Conservation (phyloP, 2,329 filamentous ascomycete species). For the Cytospora mali region DNA sequence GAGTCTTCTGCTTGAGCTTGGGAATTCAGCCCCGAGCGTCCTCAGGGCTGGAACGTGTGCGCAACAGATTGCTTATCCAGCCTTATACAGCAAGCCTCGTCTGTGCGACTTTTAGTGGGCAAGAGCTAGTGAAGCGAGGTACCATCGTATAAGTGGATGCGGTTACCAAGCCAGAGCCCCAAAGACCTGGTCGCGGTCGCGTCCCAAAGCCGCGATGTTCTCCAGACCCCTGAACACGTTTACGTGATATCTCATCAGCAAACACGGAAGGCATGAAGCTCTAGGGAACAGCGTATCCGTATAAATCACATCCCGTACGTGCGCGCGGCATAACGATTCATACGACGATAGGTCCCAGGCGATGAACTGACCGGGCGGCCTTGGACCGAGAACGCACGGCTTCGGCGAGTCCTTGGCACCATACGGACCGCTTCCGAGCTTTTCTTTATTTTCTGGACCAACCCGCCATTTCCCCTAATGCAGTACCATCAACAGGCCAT, state of each 20-base stretch:
- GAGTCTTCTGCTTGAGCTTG: background rate
- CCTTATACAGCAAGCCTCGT: background rate
- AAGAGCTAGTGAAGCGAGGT: background rate
- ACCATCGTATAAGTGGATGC: background rate
- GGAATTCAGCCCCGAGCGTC: background rate
- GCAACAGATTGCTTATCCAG: background rate
- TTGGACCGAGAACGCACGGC: slow-evolving; percentile 2
- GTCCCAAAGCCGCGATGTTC: background rate
- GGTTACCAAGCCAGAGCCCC: background rate
- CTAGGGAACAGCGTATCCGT: background rate
- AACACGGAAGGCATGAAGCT: background rate
- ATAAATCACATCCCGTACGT: background rate
- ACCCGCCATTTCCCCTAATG: background rate
- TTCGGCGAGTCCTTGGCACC: background rate
- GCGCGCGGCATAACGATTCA: background rate
- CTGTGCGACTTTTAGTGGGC: background rate
- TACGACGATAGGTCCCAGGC: no score
- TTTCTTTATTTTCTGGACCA: background rate
- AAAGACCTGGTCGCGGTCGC: background rate
- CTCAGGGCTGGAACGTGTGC: background rate
- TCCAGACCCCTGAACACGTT: background rate
- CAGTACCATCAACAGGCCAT: background rate
- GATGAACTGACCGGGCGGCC: background rate
- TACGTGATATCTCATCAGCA: background rate
- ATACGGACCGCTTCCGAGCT: slow-evolving; percentile 1